Conservation (phyloP, 768 basidiomycete species). For the Phylloporus rhodoxanthus region DNA sequence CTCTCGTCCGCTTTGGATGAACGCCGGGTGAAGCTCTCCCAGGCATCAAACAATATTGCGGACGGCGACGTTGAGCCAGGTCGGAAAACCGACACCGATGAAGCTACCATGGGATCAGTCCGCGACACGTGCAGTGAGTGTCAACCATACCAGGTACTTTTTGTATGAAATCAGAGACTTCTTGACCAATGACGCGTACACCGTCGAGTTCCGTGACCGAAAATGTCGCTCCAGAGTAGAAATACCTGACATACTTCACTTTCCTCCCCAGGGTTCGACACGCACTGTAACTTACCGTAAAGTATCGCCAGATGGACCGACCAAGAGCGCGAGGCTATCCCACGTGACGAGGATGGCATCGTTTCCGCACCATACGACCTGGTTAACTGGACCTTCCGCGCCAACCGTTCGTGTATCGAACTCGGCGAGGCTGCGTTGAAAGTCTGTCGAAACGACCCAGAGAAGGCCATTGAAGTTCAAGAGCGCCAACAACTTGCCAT, state of each 20-base stretch:
- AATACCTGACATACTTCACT: slow-evolving; percentile 50
- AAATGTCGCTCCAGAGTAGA: slow-evolving; percentile 69
- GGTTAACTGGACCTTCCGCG: slow-evolving; percentile 53
- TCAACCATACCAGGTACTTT: slow-evolving; percentile 76
- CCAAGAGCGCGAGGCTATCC: slow-evolving; percentile 69
- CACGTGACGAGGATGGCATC: slow-evolving; percentile 89
- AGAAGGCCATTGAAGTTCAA: slow-evolving; percentile 66
- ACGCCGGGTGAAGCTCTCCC: slow-evolving; percentile 77
- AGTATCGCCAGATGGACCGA: slow-evolving; percentile 89
- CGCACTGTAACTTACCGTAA: slow-evolving; percentile 53
- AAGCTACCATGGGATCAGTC: slow-evolving; percentile 40
- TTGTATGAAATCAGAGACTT: slow-evolving; percentile 83
- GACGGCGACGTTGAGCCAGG: slow-evolving; percentile 91
- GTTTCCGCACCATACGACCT: slow-evolving; percentile 94
- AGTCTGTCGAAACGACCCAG: slow-evolving; percentile 95
- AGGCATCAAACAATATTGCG: slow-evolving; percentile 89
- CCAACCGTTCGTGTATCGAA: slow-evolving; percentile 63
- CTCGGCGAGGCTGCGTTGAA: slow-evolving; percentile 83
- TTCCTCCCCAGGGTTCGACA: slow-evolving; percentile 4
- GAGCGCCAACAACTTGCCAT: slow-evolving; percentile 86
- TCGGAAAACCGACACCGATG: slow-evolving; percentile 76
- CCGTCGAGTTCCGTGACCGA: slow-evolving; percentile 87
- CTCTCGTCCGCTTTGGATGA: slow-evolving; percentile 92
- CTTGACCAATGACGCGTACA: slow-evolving; percentile 73
- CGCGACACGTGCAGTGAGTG: neutral